These are phyloP conservation scores for Solanum pinnatisectum DNA, from an alignment of 257 asterid species.

Conservation along the genomic window DNA sequence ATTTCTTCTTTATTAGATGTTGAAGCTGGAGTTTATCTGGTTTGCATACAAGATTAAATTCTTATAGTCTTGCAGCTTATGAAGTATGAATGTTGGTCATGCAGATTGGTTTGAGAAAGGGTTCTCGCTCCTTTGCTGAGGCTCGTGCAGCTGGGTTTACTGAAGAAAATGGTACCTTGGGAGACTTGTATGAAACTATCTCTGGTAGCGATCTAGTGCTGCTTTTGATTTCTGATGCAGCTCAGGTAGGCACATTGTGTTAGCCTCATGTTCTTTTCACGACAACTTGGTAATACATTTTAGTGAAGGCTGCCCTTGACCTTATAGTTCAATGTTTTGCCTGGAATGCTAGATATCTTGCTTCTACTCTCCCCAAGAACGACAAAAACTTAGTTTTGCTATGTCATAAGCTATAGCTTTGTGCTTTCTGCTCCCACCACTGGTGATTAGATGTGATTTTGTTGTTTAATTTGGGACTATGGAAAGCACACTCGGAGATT, in stretches of 20 bases:
- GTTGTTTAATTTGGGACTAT: neutral
- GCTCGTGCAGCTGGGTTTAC: conserved; percentile 88
- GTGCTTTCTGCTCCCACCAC: neutral
- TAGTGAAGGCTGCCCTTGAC: neutral
- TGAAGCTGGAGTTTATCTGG: neutral
- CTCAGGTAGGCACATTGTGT: conserved; percentile 50
- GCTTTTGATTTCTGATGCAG: conserved; percentile 88
- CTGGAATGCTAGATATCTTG: neutral
- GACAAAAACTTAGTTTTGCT: neutral
- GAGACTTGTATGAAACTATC: conserved; percentile 83
- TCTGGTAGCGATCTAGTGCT: conserved; percentile 80
- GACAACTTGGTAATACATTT: neutral
- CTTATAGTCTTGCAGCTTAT: neutral
- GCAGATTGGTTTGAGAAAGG: conserved; percentile 94
- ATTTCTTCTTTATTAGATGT: neutral
- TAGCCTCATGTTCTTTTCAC: neutral
- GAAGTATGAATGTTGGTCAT: neutral
- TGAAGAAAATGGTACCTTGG: conserved; percentile 86
- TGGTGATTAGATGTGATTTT: neutral
- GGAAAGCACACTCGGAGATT: neutral
- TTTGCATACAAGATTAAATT: neutral
- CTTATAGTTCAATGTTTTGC: neutral
- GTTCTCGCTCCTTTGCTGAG: conserved; percentile 81
- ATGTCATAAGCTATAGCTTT: neutral
- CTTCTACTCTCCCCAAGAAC: neutral